Evolutionary conservation across 108 stramenopile species (phyloP).

Genomic region (Cyclotella distinguenda): DNA sequence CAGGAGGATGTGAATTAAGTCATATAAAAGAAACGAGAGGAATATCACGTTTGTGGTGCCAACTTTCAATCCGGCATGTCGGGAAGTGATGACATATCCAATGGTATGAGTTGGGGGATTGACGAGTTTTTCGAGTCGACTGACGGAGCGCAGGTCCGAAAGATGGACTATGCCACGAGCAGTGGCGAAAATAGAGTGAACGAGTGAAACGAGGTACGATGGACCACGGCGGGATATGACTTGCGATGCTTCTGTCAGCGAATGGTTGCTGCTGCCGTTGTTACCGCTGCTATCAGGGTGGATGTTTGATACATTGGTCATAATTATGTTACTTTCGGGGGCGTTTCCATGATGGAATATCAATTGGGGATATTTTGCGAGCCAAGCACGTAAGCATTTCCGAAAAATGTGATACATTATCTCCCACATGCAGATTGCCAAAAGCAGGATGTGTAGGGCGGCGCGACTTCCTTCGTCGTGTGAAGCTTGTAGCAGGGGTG

Average conservation of each 20-base stretch:
- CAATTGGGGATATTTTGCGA: not conserved
- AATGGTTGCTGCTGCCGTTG: not conserved
- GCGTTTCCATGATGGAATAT: slow-evolving; percentile 2
- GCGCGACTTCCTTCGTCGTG: slow-evolving; percentile 29
- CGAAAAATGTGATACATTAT: slow-evolving; percentile 11
- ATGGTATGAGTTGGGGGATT: not conserved
- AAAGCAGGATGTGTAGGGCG: slow-evolving; percentile 15
- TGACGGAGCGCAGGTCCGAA: slow-evolving; percentile 13
- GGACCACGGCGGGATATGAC: slow-evolving; percentile 30
- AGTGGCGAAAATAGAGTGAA: slow-evolving; percentile 39
- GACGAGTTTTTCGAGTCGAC: slow-evolving; percentile 28
- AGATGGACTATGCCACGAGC: slow-evolving; percentile 33
- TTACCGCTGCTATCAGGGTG: too few species aligned
- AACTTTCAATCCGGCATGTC: slow-evolving; percentile 27
- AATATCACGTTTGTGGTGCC: slow-evolving; percentile 37
- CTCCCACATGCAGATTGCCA: slow-evolving; percentile 25
- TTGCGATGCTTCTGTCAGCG: slow-evolving; percentile 9
- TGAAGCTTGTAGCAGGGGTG: slow-evolving; percentile 17
- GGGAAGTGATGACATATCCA: not conserved
- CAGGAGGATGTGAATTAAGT: slow-evolving; percentile 26
- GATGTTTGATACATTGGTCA: not conserved
- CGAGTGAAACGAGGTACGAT: slow-evolving; percentile 41
- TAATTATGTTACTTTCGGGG: not conserved
- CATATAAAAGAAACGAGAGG: slow-evolving; percentile 41
- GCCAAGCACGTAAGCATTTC: not conserved